Evolutionary conservation across 352 stramenopile genomes (phyloP), one percentile per base, ranked within the genome.

Genomic region (Phytopythium boreale): DNA sequence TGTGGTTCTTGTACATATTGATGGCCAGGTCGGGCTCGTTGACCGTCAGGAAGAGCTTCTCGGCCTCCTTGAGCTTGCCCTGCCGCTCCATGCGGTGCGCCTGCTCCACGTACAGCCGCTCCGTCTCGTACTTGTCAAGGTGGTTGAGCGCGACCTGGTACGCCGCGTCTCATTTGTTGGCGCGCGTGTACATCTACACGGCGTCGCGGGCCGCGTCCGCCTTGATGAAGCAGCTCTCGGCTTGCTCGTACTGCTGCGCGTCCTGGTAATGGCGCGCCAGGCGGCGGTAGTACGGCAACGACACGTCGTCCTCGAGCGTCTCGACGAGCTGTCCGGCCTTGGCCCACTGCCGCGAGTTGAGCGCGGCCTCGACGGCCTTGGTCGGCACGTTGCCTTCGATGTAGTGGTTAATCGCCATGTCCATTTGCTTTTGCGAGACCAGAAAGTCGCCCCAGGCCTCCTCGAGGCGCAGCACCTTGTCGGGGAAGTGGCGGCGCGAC

Each of bases 1-100:
- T 91, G 65, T 97, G 85, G 74, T 97, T 97, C 77, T 98, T 98
- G 88, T 98, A 98, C 93, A 98, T 98, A 68, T 96, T 95, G 74
- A 98, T 98, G 37, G 95, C 95, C 22, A 96, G 63, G 64, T 98
- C 89, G 6, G 88, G 84, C 53, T 98, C 90, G 67, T 97, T 96
- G 31, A 98, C 92, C 0, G 87, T 93, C 22, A 98, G 61, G 69
- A 97, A 97, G 26, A 98, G 82, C 65, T 96, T 96, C 68, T 98
- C 95, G 3, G 95, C 94, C 47, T 98, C 92, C 59, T 97, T 97
- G 44, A 97, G 80, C 61, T 97, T 97, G 58, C 89, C 88, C 63
- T 89, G 75, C 49, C 76, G 82, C 59, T 97, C 92, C 76, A 98
- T 93, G 36, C 92, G 89, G 50, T 98, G 86, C 11, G 92, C 93